These are phyloP conservation scores for Arthroderma sp. DNA, from an alignment of 2,329 filamentous ascomycete species.

Conservation along the genomic window DNA sequence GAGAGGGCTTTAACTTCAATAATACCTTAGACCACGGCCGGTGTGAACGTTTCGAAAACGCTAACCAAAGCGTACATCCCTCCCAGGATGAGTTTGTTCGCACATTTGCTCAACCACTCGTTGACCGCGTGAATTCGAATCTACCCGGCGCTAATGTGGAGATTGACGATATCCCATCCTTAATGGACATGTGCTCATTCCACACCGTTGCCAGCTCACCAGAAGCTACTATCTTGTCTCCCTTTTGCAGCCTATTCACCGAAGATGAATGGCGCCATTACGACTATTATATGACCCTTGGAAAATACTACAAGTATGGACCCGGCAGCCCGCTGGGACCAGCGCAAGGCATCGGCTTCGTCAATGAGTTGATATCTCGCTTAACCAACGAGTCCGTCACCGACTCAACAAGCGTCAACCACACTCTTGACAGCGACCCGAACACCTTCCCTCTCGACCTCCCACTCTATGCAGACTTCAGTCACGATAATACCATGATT, in stretches of 20 bases:
- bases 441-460: conserved; percentile 59
- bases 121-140: conserved; percentile 53
- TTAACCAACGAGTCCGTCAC: conserved; percentile 55
- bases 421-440: conserved; percentile 54
- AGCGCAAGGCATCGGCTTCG: conserved; percentile 75
- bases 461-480: conserved; percentile 74
- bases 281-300: conserved; percentile 65
- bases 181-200: conserved; percentile 88
- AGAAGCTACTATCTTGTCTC: conserved; percentile 42
- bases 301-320: conserved; percentile 75
- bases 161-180: conserved; percentile 46
- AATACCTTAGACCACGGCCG: conserved; percentile 68
- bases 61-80: conserved; percentile 24
- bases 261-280: conserved; percentile 61
- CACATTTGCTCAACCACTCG: conserved; percentile 54
- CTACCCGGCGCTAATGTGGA: conserved; percentile 56
- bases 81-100: conserved; percentile 38
- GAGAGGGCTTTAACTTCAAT: conserved; percentile 54
- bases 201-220: conserved; percentile 53
- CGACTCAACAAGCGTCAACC: conserved; percentile 65
- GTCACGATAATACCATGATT: conserved; percentile 80
- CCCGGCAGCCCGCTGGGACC: conserved; percentile 65
- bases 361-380: conserved; percentile 75
- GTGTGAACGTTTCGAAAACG: conserved; percentile 56
- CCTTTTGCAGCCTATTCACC: conserved; percentile 66